Base-by-base conservation (phyloP, 495 filamentous ascomycete species). In the Alectoria sarmentosa region DNA sequence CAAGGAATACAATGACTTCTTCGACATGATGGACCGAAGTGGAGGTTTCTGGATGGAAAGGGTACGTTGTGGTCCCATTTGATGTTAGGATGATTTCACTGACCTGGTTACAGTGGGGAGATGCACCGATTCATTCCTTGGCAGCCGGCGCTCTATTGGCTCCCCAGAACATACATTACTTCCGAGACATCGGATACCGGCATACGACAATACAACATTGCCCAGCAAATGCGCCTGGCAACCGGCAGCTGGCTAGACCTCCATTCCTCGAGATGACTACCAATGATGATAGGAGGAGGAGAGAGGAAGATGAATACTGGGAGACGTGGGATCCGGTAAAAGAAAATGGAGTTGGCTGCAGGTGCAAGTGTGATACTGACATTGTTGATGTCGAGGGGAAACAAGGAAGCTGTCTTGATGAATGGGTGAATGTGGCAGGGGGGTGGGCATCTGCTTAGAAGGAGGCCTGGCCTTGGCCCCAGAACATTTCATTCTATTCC, bases 151-250 rank as follows among this genome's bases (percentile, higher is more conserved):
- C 87, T 55, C 86, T 99, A 52, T 83, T 99, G 58, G 79, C 84
- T 6, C 89, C 91, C 26, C 73, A 77, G 54, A 91, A 98, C 72
- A 92, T 99, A 69, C 94, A 98, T 75, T 98, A 98, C 77, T 98
- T 98, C 89, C 92, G 94, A 70, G 94, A 98, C 73, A 95, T 98
- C 78, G 94, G 94, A 60, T 98, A 98, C 76, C 86, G 94, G 66
- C 94, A 98, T 76, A 98, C 94, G 23, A 98, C 94, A 26, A 98
- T 98, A 74, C 94, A 98, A 76, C 94, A 98, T 78, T 98, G 94
- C 74, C 94, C 94, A 1, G 91, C 92, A 59, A 99, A 99, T 75
- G 95, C 95, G 15, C 94, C 92, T 7, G 66, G 66, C 5, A 87
- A 89, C 26, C 88, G 90, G 19, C 94, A 99, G 76, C 80, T 96